These are phyloP conservation scores for Tolypocladium guangdongense DNA, from an alignment of 2,329 filamentous ascomycete species.

Conservation along the genomic window DNA sequence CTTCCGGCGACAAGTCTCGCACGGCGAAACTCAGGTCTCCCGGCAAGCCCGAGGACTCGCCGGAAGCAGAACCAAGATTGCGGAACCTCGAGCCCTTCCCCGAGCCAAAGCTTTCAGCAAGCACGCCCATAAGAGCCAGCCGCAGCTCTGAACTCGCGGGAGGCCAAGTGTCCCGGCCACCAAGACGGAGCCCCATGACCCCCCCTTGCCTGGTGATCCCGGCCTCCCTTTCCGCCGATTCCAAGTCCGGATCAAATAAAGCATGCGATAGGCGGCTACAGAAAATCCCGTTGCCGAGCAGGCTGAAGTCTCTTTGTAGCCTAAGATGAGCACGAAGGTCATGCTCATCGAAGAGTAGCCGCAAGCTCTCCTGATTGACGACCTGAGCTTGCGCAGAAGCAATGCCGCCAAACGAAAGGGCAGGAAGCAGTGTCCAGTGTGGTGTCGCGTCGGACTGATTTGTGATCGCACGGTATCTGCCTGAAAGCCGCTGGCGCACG, in stretches of 20 bases:
- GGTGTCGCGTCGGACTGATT: conserved; percentile 27
- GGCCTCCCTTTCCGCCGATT: conserved; percentile 62
- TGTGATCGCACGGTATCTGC: conserved; percentile 9
- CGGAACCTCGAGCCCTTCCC: conserved; percentile 9
- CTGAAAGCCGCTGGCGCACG: conserved; percentile 28
- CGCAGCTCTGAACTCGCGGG: conserved; percentile 90
- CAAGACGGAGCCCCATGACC: conserved; percentile 72
- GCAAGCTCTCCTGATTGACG: conserved; percentile 66
- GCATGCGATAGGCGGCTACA: conserved; percentile 68
- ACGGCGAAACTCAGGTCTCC: conserved; percentile 74
- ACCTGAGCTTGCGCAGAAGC: conserved; percentile 64
- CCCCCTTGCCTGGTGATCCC: conserved; percentile 60
- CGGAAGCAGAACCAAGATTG: conserved; percentile 16
- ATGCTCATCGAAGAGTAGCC: conserved; percentile 64
- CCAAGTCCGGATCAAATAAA: conserved; percentile 74
- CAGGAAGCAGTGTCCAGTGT: conserved; percentile 49
- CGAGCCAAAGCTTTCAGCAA: conserved; percentile 59
- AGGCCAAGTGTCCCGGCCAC: conserved; percentile 77
- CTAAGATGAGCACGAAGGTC: conserved; percentile 60
- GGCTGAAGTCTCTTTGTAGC: conserved; percentile 68
- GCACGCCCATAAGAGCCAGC: conserved; percentile 74
- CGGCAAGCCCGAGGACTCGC: conserved; percentile 37
- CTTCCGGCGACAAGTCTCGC: conserved; percentile 64
- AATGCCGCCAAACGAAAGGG: conserved; percentile 66
- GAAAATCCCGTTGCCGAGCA: conserved; percentile 79